These are phyloP conservation scores for Sordariomycetes sp. DNA, from an alignment of 2,329 filamentous ascomycete species.

Conservation along the genomic window DNA sequence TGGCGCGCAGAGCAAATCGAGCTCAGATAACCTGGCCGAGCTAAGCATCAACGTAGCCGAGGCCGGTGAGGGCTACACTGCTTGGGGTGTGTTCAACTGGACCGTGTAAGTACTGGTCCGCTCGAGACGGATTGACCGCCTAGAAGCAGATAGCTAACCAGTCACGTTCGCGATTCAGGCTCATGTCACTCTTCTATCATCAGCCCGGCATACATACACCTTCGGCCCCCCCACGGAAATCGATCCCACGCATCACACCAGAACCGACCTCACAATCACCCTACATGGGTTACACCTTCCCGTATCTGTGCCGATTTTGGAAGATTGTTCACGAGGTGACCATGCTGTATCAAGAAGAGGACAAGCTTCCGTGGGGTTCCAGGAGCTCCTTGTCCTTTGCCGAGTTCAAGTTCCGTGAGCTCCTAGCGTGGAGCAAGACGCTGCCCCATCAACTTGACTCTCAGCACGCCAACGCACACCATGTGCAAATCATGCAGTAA, in stretches of 20 bases:
- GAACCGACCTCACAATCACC: background rate
- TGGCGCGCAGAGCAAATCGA: too few relatives aligned
- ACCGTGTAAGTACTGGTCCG: conserved; percentile 17
- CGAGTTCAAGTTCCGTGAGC: conserved; percentile 27
- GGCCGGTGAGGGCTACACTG: conserved; percentile 9
- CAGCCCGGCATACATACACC: conserved; percentile 19
- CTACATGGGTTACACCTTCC: conserved; percentile 18
- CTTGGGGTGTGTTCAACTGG: conserved; percentile 27
- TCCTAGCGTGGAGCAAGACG: conserved; percentile 25
- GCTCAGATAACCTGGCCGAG: background rate
- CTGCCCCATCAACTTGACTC: conserved; percentile 17
- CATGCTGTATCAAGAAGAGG: conserved; percentile 14
- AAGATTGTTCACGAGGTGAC: conserved; percentile 22
- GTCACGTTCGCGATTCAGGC: too few relatives aligned
- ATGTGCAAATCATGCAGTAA: conserved; percentile 26
- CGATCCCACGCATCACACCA: too few relatives aligned
- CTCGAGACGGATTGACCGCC: background rate
- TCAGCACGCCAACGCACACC: conserved; percentile 16
- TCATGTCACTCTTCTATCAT: conserved; percentile 22
- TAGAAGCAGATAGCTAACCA: too few relatives aligned
- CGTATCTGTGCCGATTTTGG: conserved; percentile 24
- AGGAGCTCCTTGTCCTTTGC: conserved; percentile 13
- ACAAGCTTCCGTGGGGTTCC: background rate
- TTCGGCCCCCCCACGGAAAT: conserved; percentile 9
- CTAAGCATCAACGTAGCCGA: background rate